Evolutionary conservation across 2,329 filamentous ascomycete species (phyloP).

Genomic region (Phialemonium atrogriseum): DNA sequence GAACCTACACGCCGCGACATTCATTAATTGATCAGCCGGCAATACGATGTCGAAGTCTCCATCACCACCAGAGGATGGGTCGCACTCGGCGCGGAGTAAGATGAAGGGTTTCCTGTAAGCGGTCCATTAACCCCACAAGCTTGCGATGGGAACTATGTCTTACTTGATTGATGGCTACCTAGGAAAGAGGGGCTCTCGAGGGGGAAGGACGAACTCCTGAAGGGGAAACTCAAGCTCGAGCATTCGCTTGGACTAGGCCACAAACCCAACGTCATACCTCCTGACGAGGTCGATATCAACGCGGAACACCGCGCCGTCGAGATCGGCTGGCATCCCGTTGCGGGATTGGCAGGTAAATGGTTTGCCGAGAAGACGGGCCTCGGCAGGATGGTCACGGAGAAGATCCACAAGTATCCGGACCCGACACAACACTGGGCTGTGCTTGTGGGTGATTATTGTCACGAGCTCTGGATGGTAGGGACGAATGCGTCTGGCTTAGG

Average conservation of each 20-base stretch:
- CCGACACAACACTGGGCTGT: slow-evolving; percentile 55
- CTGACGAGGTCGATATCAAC: slow-evolving; percentile 26
- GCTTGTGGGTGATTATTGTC: slow-evolving; percentile 44
- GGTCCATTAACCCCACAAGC: neutral
- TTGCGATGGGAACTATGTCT: neutral
- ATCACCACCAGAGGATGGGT: too few species aligned
- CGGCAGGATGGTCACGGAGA: slow-evolving; percentile 47
- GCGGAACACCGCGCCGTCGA: slow-evolving; percentile 33
- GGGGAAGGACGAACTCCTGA: slow-evolving; percentile 24
- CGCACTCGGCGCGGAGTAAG: slow-evolving; percentile 3
- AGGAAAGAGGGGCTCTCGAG: slow-evolving; percentile 8
- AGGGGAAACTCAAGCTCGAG: slow-evolving; percentile 31
- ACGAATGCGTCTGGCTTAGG: neutral
- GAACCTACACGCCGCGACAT: too few species aligned
- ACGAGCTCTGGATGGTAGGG: slow-evolving; percentile 52
- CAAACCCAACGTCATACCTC: slow-evolving; percentile 34
- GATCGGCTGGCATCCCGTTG: slow-evolving; percentile 52
- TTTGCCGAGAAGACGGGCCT: slow-evolving; percentile 47
- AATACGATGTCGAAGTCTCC: too few species aligned
- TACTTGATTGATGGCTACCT: neutral
- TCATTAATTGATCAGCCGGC: too few species aligned
- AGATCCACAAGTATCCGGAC: slow-evolving; percentile 45
- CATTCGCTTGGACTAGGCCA: slow-evolving; percentile 34
- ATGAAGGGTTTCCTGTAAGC: slow-evolving; percentile 6
- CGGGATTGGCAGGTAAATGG: slow-evolving; percentile 47